phyloP scores from a whole-genome alignment of 768 basidiomycete species.

The Wakefieldia striispora region DNA sequence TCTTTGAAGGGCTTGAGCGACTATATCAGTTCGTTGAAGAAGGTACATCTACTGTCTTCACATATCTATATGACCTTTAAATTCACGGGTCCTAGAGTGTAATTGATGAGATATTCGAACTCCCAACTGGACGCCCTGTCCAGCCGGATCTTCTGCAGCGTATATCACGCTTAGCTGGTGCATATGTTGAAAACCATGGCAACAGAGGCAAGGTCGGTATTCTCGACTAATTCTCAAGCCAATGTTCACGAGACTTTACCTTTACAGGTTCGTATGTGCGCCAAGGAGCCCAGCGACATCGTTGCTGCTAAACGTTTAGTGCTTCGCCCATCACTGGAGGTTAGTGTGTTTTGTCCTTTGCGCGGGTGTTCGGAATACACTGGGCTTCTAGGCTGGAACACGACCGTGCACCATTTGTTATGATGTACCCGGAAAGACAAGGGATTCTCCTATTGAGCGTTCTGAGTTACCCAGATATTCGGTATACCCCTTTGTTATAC shows the following conservation, averaged over 20 bases:
- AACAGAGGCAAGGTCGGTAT: constrained; percentile 40
- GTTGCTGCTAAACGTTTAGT: constrained; percentile 50
- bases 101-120: constrained; percentile 34
- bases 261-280: constrained; percentile 55
- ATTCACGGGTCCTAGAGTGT: constrained; percentile 17
- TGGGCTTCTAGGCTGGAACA: constrained; percentile 13
- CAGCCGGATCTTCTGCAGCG: constrained; percentile 49
- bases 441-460: constrained; percentile 23
- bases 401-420: constrained; percentile 25
- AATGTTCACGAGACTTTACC: neutral
- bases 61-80: neutral
- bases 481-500: constrained; percentile 64
- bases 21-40: constrained; percentile 47
- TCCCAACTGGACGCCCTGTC: constrained; percentile 47
- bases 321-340: constrained; percentile 52
- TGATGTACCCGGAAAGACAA: constrained; percentile 29
- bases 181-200: constrained; percentile 55
- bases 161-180: constrained; percentile 68
- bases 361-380: constrained; percentile 8
- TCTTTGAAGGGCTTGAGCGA: constrained; percentile 47
- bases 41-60: constrained; percentile 33
- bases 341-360: constrained; percentile 25
- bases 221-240: neutral
- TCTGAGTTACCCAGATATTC: constrained; percentile 47
- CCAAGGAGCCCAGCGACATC: constrained; percentile 40